phyloP scores from a whole-genome alignment of 257 asterid genomes.

The Solanum pimpinellifolium region DNA sequence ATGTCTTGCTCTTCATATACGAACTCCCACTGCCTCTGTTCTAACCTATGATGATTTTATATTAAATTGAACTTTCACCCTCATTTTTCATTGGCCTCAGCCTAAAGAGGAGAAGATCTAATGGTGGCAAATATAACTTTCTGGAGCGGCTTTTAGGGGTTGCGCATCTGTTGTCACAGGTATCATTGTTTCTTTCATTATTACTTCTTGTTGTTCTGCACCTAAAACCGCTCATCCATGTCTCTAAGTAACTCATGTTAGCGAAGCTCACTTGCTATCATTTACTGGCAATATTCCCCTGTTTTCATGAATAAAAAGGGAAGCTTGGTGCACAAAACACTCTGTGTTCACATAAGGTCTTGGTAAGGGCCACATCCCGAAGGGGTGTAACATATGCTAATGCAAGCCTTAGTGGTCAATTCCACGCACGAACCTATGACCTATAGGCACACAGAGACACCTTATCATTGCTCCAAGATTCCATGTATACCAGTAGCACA shows the following conservation, averaged over 20 bases:
- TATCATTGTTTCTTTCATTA: background rate
- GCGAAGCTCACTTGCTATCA: background rate
- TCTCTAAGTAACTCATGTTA: background rate
- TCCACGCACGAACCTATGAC: background rate
- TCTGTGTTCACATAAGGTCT: background rate
- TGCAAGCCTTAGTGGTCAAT: background rate
- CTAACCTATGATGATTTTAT: background rate
- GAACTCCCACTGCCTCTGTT: background rate
- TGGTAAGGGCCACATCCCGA: background rate
- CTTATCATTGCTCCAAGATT: background rate
- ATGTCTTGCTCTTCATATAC: background rate
- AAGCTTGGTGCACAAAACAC: background rate
- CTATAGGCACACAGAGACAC: no score
- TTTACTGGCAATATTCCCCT: background rate
- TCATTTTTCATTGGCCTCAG: slow-evolving; percentile 19
- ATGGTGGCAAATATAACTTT: slow-evolving; percentile 48
- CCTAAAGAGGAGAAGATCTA: slow-evolving; percentile 61
- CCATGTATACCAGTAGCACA: background rate
- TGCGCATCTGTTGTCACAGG: slow-evolving; percentile 62
- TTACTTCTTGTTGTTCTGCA: background rate
- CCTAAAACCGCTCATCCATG: background rate
- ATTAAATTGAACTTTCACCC: background rate
- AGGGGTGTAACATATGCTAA: background rate
- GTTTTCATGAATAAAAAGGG: background rate
- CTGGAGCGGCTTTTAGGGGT: slow-evolving; percentile 82